phyloP scores from a whole-genome alignment of 176 grass and related monocot species.

The Pontederia crassipes region DNA sequence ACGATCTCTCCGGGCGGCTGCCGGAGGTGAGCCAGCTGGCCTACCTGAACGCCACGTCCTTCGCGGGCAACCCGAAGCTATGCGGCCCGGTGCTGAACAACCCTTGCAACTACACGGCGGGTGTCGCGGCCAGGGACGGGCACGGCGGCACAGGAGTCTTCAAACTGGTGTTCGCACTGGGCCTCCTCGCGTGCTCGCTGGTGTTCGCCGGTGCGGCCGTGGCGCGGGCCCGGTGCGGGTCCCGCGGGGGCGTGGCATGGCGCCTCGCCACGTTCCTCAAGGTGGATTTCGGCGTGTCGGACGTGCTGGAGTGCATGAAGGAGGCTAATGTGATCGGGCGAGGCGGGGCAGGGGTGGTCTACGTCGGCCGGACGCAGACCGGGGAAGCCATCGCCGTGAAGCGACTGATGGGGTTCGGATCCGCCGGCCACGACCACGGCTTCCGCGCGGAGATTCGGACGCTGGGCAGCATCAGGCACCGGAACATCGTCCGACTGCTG shows the following conservation, averaged over 20 bases:
- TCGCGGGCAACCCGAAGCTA: constrained; percentile 59
- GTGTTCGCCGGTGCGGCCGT: constrained; percentile 66
- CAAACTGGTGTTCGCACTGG: constrained; percentile 75
- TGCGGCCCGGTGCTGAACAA: constrained; percentile 39
- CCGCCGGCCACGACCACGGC: constrained; percentile 49
- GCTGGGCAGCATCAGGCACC: constrained; percentile 77
- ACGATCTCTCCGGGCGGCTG: constrained; percentile 51
- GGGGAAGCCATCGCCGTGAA: constrained; percentile 72
- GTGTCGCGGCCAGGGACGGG: background rate
- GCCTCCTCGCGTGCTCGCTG: constrained; percentile 61
- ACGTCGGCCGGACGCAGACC: constrained; percentile 31
- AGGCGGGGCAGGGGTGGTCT: constrained; percentile 77
- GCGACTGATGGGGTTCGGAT: constrained; percentile 30
- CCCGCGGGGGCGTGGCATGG: constrained; percentile 20
- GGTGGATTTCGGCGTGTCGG: constrained; percentile 68
- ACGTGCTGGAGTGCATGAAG: constrained; percentile 94
- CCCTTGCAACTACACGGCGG: constrained; percentile 22
- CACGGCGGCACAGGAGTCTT: constrained; percentile 26
- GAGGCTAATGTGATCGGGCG: constrained; percentile 86
- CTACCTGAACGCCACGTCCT: constrained; percentile 71
- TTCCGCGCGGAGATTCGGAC: constrained; percentile 80
- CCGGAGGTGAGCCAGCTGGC: constrained; percentile 58
- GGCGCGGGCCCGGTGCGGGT: background rate
- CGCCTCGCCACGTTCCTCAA: constrained; percentile 76
- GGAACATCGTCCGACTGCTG: constrained; percentile 85